Percentiles rank a stretch among this genome's conserved stretches.
Conservation (phyloP, 352 stramenopile genomes). For the Globisporangium uncinulatum region DNA sequence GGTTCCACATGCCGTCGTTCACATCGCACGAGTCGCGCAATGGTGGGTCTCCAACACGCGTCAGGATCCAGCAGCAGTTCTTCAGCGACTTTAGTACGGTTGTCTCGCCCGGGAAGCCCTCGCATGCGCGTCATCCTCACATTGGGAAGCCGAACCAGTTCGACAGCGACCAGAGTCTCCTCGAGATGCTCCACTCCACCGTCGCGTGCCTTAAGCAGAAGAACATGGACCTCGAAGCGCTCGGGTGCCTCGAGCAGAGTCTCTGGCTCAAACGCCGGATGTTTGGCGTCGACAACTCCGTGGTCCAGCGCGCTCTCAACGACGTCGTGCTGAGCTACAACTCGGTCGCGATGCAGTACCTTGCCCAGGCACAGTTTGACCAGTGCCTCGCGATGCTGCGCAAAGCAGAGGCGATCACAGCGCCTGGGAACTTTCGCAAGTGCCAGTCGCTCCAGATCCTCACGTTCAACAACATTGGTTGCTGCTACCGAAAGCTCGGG, state of each 20-base stretch:
- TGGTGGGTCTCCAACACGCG: slow-evolving; percentile 14
- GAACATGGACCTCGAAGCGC: slow-evolving; percentile 66
- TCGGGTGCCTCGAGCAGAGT: slow-evolving; percentile 68
- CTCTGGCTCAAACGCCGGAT: slow-evolving; percentile 74
- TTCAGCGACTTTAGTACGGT: neutral
- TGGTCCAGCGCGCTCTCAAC: slow-evolving; percentile 45
- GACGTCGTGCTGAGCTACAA: slow-evolving; percentile 76
- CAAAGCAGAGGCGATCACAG: slow-evolving; percentile 66
- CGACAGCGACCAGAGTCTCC: slow-evolving; percentile 52
- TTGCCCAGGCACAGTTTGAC: slow-evolving; percentile 46
- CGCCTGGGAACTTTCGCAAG: slow-evolving; percentile 56
- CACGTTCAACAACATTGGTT: slow-evolving; percentile 81
- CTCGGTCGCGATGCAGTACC: slow-evolving; percentile 66
- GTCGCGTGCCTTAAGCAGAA: slow-evolving; percentile 65
- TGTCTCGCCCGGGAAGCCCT: slow-evolving; percentile 1
- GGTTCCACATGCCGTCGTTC: slow-evolving; percentile 42
- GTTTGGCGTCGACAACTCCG: slow-evolving; percentile 55
- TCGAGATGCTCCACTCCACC: slow-evolving; percentile 71
- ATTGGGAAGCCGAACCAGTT: slow-evolving; percentile 10
- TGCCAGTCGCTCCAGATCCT: slow-evolving; percentile 72
- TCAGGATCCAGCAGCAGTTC: slow-evolving; percentile 1
- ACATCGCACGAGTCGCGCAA: slow-evolving; percentile 30
- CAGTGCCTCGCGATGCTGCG: slow-evolving; percentile 64
- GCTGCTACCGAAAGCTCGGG: slow-evolving; percentile 72
- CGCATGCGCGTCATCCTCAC: neutral